These are phyloP conservation scores for Hydnum rufescens DNA, from an alignment of 768 basidiomycete genomes.

Conservation along the genomic window DNA sequence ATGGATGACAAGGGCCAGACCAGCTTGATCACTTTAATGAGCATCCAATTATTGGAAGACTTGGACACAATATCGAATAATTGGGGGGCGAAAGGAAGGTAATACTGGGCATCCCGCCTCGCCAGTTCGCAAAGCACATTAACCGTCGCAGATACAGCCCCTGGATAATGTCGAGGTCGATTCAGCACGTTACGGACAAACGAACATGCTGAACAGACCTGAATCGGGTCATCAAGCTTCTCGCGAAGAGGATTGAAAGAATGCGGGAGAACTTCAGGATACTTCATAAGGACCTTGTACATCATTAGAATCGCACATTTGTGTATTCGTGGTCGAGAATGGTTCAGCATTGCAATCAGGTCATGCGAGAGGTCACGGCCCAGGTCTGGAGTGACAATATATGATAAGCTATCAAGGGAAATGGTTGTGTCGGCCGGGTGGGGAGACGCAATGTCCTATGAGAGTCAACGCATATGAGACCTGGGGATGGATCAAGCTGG, in stretches of 20 bases:
- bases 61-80: constrained; percentile 84
- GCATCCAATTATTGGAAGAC: constrained; percentile 98
- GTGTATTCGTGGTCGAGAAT: constrained; percentile 72
- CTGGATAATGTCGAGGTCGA: too few relatives aligned
- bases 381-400: constrained; percentile 69
- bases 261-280: constrained; percentile 55
- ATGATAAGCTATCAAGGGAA: constrained; percentile 62
- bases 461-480: too few relatives aligned
- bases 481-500: too few relatives aligned
- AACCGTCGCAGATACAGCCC: constrained; percentile 83
- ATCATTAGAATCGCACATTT: constrained; percentile 77
- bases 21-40: constrained; percentile 95
- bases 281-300: constrained; percentile 60
- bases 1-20: constrained; percentile 24
- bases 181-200: too few relatives aligned
- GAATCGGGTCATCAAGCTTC: constrained; percentile 56
- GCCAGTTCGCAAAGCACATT: constrained; percentile 90
- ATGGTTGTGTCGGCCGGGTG: constrained; percentile 51
- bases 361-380: constrained; percentile 82
- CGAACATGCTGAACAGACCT: too few relatives aligned
- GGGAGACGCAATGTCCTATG: constrained; percentile 63
- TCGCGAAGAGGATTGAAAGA: constrained; percentile 56
- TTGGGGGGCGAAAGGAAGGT: constrained; percentile 74
- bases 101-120: constrained; percentile 55
- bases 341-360: constrained; percentile 67